Evolutionary conservation across 495 filamentous ascomycete species (phyloP), one percentile per base, ranked within the genome.

Genomic region (Neurospora sp.): DNA sequence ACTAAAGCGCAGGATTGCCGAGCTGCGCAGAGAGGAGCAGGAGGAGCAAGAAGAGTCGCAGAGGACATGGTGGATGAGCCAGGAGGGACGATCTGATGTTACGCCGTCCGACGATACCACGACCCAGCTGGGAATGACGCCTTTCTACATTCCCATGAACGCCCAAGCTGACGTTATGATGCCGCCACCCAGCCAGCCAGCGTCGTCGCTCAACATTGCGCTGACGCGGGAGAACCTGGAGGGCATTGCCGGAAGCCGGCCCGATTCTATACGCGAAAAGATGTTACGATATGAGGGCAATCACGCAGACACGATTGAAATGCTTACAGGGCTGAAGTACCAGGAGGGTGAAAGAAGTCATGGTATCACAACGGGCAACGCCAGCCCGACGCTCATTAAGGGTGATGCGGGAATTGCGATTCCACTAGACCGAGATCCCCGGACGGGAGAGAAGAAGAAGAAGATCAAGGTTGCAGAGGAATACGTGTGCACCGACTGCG

Each of bases 401-500:
- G 95, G 92, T 42, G 93, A 97, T 78, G 93, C 88, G 39, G 94
- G 94, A 49, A 93, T 96, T 73, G 92, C 91, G 20, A 96, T 95
- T 39, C 89, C 92, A 0, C 78, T 90, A 69, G 94, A 97, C 69
- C 90, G 93, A 75, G 91, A 90, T 76, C 87, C 82, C 10, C 86
- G 85, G 54, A 90, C 89, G 37, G 89, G 86, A 1, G 94, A 97
- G 72, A 93, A 97, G 78, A 91, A 90, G 82, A 96, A 97, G 84
- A 95, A 97, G 79, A 82, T 93, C 42, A 98, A 97, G 83, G 84
- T 94, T 70, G 90, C 92, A 7, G 95, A 96, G 76, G 96, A 98
- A 84, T 97, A 98, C 81, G 93, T 97, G 40, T 99, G 96, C 81
- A 93, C 93, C 14, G 96, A 98, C 81, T 99, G 96, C 83, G 96